Percentiles rank a stretch among this genome's conserved stretches.
Evolutionary conservation across 306 rosid species (phyloP).

Genomic region (Hippophae rhamnoides): DNA sequence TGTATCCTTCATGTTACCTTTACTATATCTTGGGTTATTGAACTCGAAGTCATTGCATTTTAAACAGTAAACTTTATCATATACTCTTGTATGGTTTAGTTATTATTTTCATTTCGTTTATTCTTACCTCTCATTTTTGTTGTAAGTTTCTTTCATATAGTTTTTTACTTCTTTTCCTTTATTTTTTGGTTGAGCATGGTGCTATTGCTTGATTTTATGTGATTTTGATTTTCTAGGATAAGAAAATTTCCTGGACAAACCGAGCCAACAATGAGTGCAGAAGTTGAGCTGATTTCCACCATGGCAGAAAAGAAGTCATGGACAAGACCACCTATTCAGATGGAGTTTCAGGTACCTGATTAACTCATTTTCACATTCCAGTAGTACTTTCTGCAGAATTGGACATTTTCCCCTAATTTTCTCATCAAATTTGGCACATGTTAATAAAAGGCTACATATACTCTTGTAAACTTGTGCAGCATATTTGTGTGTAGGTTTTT

Average conservation of each 20-base stretch:
- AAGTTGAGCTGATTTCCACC: slow-evolving; percentile 93
- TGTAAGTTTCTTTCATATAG: too few species aligned
- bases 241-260: slow-evolving; percentile 95
- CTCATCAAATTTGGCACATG: too few species aligned
- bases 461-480: too few species aligned
- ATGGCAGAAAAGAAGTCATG: slow-evolving; percentile 87
- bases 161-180: background rate
- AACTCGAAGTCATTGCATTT: too few species aligned
- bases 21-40: too few species aligned
- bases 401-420: too few species aligned
- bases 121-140: too few species aligned
- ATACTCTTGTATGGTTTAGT: background rate
- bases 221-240: slow-evolving; percentile 39
- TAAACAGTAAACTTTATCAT: too few species aligned
- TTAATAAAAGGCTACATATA: too few species aligned
- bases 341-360: slow-evolving; percentile 88
- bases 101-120: background rate
- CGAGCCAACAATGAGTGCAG: slow-evolving; percentile 96
- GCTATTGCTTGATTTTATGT: slow-evolving; percentile 3
- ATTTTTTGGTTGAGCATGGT: background rate
- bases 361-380: slow-evolving; percentile 6
- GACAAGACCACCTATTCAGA: slow-evolving; percentile 97
- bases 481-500: too few species aligned
- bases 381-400: slow-evolving; percentile 6
- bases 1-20: too few species aligned